These are phyloP conservation scores for Penicillium sp. DNA, from an alignment of 2,329 filamentous ascomycete genomes.

Conservation along the genomic window DNA sequence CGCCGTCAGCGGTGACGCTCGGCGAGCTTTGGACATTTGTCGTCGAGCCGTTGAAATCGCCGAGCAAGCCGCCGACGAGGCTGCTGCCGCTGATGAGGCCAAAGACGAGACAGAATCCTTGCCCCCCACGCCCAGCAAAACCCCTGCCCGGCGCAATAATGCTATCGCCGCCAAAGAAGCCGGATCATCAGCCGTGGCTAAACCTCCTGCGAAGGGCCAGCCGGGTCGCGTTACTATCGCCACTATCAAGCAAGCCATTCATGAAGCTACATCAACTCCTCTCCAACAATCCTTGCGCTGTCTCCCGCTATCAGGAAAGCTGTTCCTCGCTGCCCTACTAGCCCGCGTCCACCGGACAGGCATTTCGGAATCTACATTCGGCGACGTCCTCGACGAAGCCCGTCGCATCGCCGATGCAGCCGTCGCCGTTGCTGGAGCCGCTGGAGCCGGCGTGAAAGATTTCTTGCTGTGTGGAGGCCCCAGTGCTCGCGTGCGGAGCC, in stretches of 20 bases:
- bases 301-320: conserved; percentile 76
- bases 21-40: conserved; percentile 91
- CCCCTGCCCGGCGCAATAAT: conserved; percentile 30
- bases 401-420: conserved; percentile 58
- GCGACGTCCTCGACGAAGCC: conserved; percentile 85
- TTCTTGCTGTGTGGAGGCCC: conserved; percentile 53
- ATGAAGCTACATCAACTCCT: conserved; percentile 89
- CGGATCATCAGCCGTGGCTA: conserved; percentile 14
- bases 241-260: conserved; percentile 90
- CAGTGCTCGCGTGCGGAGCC: conserved; percentile 51
- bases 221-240: conserved; percentile 74
- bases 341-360: conserved; percentile 77
- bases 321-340: conserved; percentile 80
- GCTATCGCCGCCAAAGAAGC: conserved; percentile 11
- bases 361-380: conserved; percentile 79
- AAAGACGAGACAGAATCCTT: conserved; percentile 34
- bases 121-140: conserved; percentile 48
- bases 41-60: conserved; percentile 91
- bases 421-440: conserved; percentile 49
- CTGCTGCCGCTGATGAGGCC: conserved; percentile 17
- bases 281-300: conserved; percentile 83
- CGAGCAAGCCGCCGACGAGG: conserved; percentile 63
- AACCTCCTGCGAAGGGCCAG: conserved; percentile 30
- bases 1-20: conserved; percentile 89
- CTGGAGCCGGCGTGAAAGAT: conserved; percentile 57